These are phyloP conservation scores for Meyerozyma elateridarum DNA, from an alignment of 1,139 yeast genomes.

Conservation along the genomic window DNA sequence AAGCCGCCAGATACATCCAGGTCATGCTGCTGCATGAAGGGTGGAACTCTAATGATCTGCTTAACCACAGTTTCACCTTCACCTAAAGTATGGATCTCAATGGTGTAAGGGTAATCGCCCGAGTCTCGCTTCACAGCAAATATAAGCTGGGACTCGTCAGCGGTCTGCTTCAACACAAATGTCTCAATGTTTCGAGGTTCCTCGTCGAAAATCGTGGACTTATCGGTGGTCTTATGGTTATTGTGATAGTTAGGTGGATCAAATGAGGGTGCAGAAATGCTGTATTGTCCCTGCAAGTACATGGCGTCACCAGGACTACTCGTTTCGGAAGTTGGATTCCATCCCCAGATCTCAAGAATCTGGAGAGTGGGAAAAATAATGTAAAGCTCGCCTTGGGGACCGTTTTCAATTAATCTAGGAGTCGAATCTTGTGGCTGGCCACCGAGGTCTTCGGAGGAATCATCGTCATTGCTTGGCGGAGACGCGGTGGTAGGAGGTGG, in stretches of 20 bases:
- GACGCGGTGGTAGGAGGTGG: not conserved
- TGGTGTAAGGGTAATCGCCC: not conserved
- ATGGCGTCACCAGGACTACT: conserved; percentile 28
- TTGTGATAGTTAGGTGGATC: not conserved
- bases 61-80: not conserved
- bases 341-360: conserved; percentile 48
- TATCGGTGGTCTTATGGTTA: too few relatives aligned
- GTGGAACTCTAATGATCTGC: not conserved
- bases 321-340: conserved; percentile 28
- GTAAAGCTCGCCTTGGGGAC: conserved; percentile 44
- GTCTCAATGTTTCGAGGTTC: not conserved
- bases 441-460: conserved; percentile 7
- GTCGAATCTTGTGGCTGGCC: not conserved
- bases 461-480: conserved; percentile 8
- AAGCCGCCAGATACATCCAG: conserved; percentile 4
- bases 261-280: not conserved
- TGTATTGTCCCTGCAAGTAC: conserved; percentile 17
- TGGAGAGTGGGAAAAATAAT: conserved; percentile 24
- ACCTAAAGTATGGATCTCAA: conserved; percentile 3
- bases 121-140: not conserved
- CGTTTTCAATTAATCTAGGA: conserved; percentile 26
- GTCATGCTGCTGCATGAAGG: not conserved
- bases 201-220: too few relatives aligned
- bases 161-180: conserved; percentile 1
- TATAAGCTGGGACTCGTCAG: not conserved